A percentile compares a stretch with the other conserved stretches of the same genome.
phyloP scores from a whole-genome alignment of 306 rosid species.

The Quercus bicolor region DNA sequence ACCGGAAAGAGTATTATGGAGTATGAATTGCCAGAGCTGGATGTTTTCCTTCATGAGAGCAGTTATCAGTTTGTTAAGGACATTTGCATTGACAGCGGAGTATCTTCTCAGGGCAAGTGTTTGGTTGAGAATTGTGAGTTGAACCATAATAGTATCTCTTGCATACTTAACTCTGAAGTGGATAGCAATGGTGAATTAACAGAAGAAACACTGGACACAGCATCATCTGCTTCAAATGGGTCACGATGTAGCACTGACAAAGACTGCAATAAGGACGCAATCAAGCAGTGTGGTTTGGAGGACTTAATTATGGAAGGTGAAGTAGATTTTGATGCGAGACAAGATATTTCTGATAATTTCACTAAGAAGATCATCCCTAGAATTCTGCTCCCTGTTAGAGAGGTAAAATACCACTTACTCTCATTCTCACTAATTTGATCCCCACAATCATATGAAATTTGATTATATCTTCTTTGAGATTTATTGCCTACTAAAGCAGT shows the following conservation, averaged over 20 bases:
- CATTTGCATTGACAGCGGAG: slow-evolving; percentile 35
- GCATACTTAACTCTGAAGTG: slow-evolving; percentile 19
- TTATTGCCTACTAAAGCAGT: neutral
- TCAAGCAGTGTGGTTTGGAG: slow-evolving; percentile 18
- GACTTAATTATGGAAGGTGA: slow-evolving; percentile 25
- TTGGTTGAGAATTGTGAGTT: slow-evolving; percentile 24
- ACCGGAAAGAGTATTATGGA: slow-evolving; percentile 29
- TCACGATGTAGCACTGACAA: slow-evolving; percentile 9
- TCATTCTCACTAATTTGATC: slow-evolving; percentile 13
- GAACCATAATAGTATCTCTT: slow-evolving; percentile 16
- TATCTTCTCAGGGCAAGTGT: slow-evolving; percentile 18
- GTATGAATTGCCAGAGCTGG: slow-evolving; percentile 61
- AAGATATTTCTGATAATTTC: slow-evolving; percentile 18
- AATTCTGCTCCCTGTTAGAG: slow-evolving; percentile 16
- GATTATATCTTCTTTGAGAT: neutral
- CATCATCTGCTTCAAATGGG: slow-evolving; percentile 12
- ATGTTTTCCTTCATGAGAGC: slow-evolving; percentile 72
- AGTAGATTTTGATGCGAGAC: slow-evolving; percentile 11
- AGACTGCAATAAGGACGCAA: slow-evolving; percentile 17
- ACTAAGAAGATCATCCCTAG: slow-evolving; percentile 19
- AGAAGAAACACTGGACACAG: slow-evolving; percentile 21
- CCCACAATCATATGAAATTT: neutral
- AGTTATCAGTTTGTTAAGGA: slow-evolving; percentile 52
- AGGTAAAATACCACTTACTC: slow-evolving; percentile 40
- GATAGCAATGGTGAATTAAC: slow-evolving; percentile 27